Evolutionary conservation across 192 early-diverging fungal genomes (phyloP).

Genomic region (Podila verticillata): DNA sequence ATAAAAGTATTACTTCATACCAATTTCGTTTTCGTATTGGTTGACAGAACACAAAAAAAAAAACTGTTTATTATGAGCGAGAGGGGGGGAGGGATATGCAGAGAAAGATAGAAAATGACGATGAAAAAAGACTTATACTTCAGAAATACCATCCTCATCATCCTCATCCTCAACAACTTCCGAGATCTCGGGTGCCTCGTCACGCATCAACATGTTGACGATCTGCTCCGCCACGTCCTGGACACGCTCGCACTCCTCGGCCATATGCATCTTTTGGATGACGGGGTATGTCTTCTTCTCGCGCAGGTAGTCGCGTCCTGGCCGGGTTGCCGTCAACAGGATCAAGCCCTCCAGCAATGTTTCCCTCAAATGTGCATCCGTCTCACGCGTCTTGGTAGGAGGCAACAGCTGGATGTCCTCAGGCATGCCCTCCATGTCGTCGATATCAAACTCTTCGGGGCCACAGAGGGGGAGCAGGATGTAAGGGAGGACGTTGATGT

Average conservation of each 20-base stretch:
- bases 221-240: conserved; percentile 77
- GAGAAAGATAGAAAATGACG: neutral
- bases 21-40: too few relatives aligned
- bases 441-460: conserved; percentile 90
- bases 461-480: conserved; percentile 92
- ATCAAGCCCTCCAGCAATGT: conserved; percentile 86
- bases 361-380: conserved; percentile 74
- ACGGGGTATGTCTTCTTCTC: conserved; percentile 87
- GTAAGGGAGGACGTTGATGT: conserved; percentile 86
- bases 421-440: conserved; percentile 94
- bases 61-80: too few relatives aligned
- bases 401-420: conserved; percentile 91
- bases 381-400: conserved; percentile 85
- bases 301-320: conserved; percentile 84
- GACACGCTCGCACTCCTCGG: conserved; percentile 77
- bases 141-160: conserved; percentile 36
- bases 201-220: conserved; percentile 88
- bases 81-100: neutral
- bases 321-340: conserved; percentile 77
- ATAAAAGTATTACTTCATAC: too few relatives aligned
- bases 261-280: conserved; percentile 83
- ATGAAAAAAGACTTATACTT: conserved; percentile 13
- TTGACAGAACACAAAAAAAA: too few relatives aligned
- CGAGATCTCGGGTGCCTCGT: conserved; percentile 64
- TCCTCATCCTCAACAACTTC: conserved; percentile 46